A percentile compares a stretch with the other conserved stretches of the same genome.
phyloP scores from a whole-genome alignment of 495 filamentous ascomycete genomes.

The Penicillium soppii region DNA sequence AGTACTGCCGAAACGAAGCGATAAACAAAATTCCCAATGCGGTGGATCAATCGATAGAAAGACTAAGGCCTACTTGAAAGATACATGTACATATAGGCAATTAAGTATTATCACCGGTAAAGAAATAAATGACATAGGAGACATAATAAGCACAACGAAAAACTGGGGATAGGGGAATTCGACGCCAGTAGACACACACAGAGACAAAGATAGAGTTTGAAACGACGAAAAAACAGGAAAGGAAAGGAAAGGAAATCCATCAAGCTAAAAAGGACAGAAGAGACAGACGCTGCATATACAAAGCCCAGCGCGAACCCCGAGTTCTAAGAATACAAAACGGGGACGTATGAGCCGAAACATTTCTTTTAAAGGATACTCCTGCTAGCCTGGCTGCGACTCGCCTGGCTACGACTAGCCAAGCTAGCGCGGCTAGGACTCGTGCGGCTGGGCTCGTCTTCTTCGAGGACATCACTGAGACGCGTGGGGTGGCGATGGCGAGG shows the following conservation, averaged over 20 bases:
- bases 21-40: too few species aligned
- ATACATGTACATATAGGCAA: neutral
- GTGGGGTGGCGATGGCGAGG: conserved; percentile 95
- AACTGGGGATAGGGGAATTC: conserved; percentile 1
- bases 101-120: conserved; percentile 7
- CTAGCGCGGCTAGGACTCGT: conserved; percentile 60
- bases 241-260: too few species aligned
- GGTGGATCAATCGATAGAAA: too few species aligned
- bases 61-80: too few species aligned
- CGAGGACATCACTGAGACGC: conserved; percentile 88
- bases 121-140: neutral
- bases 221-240: too few species aligned
- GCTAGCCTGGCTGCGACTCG: conserved; percentile 11
- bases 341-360: neutral
- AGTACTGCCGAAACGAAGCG: too few species aligned
- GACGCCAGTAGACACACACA: conserved; percentile 3
- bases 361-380: neutral
- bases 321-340: neutral
- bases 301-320: neutral
- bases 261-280: neutral
- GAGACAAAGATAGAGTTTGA: neutral
- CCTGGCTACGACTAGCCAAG: conserved; percentile 37
- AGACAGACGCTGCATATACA: too few species aligned
- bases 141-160: neutral
- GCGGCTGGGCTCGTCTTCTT: conserved; percentile 62